phyloP scores from a whole-genome alignment of 2,329 filamentous ascomycete species.

The Leptographium procerum region DNA sequence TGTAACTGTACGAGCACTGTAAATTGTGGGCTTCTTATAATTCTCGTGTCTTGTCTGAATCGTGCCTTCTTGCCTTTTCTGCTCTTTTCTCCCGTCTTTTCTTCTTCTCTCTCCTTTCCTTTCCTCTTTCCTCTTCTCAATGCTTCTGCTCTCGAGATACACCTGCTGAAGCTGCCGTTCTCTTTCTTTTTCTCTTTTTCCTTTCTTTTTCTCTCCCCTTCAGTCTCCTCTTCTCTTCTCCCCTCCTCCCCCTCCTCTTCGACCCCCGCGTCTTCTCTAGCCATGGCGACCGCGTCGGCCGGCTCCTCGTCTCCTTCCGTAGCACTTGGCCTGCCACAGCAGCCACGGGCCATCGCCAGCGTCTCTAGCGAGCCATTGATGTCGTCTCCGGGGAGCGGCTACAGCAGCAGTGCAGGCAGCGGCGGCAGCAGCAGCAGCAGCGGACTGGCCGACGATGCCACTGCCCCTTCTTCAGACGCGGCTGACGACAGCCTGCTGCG shows the following conservation, averaged over 20 bases:
- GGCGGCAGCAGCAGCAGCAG: conserved; percentile 1
- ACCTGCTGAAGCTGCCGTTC: conserved; percentile 2
- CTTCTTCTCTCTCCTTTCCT: neutral
- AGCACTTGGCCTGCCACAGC: conserved; percentile 4
- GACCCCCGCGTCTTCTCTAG: neutral
- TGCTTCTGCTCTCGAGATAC: neutral
- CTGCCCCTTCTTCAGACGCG: conserved; percentile 9
- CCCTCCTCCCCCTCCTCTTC: neutral
- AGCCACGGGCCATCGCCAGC: neutral
- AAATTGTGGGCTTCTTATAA: conserved; percentile 10
- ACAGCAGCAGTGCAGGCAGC: conserved; percentile 7
- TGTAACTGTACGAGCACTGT: neutral
- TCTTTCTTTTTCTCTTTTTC: neutral
- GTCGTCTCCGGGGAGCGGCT: neutral
- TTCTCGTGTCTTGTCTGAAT: conserved; percentile 11
- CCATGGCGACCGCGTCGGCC: conserved; percentile 9
- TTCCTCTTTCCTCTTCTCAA: neutral
- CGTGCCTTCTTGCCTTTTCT: neutral
- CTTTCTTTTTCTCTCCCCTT: neutral
- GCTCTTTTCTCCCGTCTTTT: neutral
- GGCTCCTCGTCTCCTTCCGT: conserved; percentile 7
- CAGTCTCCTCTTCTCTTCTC: neutral
- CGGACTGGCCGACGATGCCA: conserved; percentile 6
- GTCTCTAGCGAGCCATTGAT: neutral
- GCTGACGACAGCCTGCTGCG: conserved; percentile 15